Conservation (phyloP, 169 alveolate species). For the Eimeria maxima region DNA sequence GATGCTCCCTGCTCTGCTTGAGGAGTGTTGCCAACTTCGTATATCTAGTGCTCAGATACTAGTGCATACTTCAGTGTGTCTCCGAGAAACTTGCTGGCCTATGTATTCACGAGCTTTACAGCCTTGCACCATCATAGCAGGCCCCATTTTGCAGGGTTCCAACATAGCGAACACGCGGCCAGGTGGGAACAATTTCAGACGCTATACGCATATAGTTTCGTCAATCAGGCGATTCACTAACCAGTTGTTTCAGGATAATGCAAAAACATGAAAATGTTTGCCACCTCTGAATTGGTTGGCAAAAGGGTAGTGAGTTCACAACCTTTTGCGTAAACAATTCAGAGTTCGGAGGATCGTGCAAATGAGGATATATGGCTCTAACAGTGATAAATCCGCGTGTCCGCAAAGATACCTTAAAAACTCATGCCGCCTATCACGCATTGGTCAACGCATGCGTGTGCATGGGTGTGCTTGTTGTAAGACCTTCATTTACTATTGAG, state of each 20-base stretch:
- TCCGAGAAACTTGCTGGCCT: neutral
- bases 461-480: neutral
- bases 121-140: neutral
- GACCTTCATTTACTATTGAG: neutral
- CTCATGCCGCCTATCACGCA: neutral
- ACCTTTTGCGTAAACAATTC: neutral
- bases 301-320: neutral
- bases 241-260: neutral
- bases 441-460: neutral
- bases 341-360: neutral
- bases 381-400: neutral
- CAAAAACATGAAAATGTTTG: neutral
- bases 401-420: neutral
- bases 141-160: neutral
- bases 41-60: neutral
- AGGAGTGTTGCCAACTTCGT: neutral
- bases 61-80: neutral
- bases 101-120: neutral
- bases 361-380: neutral
- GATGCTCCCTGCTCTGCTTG: neutral
- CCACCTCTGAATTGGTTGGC: neutral
- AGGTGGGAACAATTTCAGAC: neutral
- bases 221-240: neutral
- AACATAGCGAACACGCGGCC: neutral
- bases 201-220: neutral